Evolutionary conservation across 2,329 filamentous ascomycete genomes (phyloP), one percentile per base, ranked within the genome.

Genomic region (Fusarium nodosum): DNA sequence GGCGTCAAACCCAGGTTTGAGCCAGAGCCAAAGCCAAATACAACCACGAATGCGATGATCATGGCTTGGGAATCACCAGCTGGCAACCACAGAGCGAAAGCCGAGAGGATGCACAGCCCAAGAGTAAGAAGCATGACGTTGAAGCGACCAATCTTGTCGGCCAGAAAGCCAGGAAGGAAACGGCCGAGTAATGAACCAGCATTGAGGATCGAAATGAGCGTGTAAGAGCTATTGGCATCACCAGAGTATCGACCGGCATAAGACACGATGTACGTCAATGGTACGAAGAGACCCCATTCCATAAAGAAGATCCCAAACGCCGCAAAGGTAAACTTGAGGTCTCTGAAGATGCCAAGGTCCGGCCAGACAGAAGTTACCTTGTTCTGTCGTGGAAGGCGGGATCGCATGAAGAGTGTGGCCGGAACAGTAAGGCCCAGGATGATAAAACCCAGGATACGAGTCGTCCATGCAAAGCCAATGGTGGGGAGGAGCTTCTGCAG

Each of bases 1-100:
- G 93, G 93, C 0, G 90, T 90, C 30, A 97, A 78, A 1, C 88
- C 89, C 68, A 97, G 90, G 71, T 94, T 94, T 68, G 88, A 90
- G 6, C 94, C 93, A 56, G 89, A 92, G 1, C 89, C 90, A 72
- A 97, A 93, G 2, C 93, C 93, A 77, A 97, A 95, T 2, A 93
- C 75, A 3, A 93, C 80, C 0, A 87, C 85, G 72, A 93, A 97
- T 3, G 87, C 84, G 55, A 94, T 84, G 3, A 93, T 82, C 48
- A 93, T 76, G 0, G 85, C 77, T n/a, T 83, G 77, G 2, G 82
- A 86, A 36, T 81, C 78, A 1, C 85, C 83, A 0, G 85, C 82
- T 0, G 86, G 92, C 22, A 97, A 83, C 93, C 93, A 97, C 20
- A 94, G 77, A 4, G 86, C 89, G 7, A 91, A 86, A 7, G 90